A percentile compares a stretch with the other conserved stretches of the same genome.
These are phyloP conservation scores for Sporisorium iseilematis-ciliati DNA, from an alignment of 1,284 basidiomycete species.

Conservation along the genomic window DNA sequence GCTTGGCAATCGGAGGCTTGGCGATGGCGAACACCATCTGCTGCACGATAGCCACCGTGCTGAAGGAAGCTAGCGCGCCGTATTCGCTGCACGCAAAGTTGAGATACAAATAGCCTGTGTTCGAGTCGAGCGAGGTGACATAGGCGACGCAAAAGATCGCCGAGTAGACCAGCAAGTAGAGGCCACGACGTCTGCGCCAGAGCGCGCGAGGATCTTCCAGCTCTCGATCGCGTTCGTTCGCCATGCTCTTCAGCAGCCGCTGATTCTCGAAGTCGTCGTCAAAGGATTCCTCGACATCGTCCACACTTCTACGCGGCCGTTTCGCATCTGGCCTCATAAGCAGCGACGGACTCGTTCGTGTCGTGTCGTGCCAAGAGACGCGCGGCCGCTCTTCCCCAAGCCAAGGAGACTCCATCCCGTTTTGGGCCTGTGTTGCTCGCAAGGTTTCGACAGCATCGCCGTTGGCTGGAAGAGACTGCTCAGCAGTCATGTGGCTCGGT, in stretches of 20 bases:
- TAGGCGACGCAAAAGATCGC: conserved; percentile 77
- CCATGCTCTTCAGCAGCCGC: conserved; percentile 21
- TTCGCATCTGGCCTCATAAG: conserved; percentile 17
- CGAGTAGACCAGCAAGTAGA: conserved; percentile 57
- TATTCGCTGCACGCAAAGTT: conserved; percentile 68
- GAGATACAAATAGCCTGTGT: conserved; percentile 73
- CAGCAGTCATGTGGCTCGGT: background rate
- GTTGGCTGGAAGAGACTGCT: background rate
- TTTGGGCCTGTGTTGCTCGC: background rate
- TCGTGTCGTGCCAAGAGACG: conserved; percentile 38
- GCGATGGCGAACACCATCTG: conserved; percentile 75
- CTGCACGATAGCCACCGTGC: conserved; percentile 67
- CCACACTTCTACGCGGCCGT: conserved; percentile 1
- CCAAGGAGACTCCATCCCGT: background rate
- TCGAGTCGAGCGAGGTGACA: conserved; percentile 75
- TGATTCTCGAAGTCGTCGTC: conserved; percentile 26
- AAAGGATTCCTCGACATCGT: conserved; percentile 7
- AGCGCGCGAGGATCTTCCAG: conserved; percentile 25
- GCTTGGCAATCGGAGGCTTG: conserved; percentile 84
- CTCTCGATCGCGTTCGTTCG: conserved; percentile 20
- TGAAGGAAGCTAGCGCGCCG: conserved; percentile 70
- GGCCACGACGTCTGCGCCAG: conserved; percentile 35
- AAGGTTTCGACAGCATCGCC: background rate
- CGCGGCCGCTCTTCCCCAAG: conserved; percentile 25
- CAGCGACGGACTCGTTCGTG: conserved; percentile 4